Evolutionary conservation across 257 asterid genomes (phyloP).

Genomic region (Scutellaria minor): DNA sequence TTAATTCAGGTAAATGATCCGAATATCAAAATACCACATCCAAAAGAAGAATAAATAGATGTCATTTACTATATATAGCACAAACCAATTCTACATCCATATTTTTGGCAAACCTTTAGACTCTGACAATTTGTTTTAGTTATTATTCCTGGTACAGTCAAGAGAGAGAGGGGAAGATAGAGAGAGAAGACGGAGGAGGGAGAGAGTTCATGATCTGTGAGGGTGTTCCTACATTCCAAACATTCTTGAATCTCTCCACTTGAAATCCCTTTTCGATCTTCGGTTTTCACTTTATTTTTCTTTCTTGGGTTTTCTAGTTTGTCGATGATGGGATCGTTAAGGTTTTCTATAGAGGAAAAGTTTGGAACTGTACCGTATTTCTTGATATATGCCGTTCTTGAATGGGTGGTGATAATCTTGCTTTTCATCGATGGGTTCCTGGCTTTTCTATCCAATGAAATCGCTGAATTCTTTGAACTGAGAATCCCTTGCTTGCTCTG

Average conservation of each 20-base stretch:
- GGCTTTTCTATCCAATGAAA: slow-evolving; percentile 64
- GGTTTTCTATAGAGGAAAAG: slow-evolving; percentile 54
- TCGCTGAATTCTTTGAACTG: slow-evolving; percentile 67
- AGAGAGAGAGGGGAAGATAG: slow-evolving; percentile 20
- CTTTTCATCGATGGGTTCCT: slow-evolving; percentile 76
- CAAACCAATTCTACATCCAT: slow-evolving; percentile 33
- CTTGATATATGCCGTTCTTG: slow-evolving; percentile 64
- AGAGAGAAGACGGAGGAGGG: slow-evolving; percentile 31
- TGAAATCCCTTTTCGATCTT: slow-evolving; percentile 26
- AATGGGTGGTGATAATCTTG: slow-evolving; percentile 68
- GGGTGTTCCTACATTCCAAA: slow-evolving; percentile 33
- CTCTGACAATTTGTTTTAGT: slow-evolving; percentile 22
- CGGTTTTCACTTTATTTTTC: too few species aligned
- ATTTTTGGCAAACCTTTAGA: slow-evolving; percentile 46
- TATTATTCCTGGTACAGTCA: slow-evolving; percentile 39
- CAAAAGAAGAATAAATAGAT: slow-evolving; percentile 20
- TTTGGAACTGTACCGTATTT: slow-evolving; percentile 64
- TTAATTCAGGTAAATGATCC: slow-evolving; percentile 51
- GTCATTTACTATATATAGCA: slow-evolving; percentile 33
- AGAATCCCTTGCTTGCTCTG: slow-evolving; percentile 81
- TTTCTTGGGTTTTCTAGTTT: neutral
- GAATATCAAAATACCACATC: slow-evolving; percentile 26
- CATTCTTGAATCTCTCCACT: slow-evolving; percentile 39
- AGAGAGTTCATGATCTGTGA: slow-evolving; percentile 61
- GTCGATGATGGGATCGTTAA: slow-evolving; percentile 36